phyloP scores from a whole-genome alignment of 2,329 filamentous ascomycete species.

The Claviceps capensis region DNA sequence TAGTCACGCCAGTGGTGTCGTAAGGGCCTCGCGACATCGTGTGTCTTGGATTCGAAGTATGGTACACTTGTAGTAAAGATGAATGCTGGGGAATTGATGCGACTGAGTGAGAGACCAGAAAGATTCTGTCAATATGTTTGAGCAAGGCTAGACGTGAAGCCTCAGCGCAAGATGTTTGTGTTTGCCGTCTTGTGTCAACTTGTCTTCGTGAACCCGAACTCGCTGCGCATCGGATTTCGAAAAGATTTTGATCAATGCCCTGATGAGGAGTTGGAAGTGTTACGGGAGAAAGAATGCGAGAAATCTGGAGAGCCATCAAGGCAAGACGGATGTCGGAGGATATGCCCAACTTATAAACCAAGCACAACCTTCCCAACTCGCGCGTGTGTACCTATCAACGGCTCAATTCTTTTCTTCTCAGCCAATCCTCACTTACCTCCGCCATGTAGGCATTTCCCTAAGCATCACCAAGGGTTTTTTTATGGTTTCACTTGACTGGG shows the following conservation, averaged over 20 bases:
- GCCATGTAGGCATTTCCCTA: background rate
- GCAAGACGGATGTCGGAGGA: conserved; percentile 4
- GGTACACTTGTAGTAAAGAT: background rate
- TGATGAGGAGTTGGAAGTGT: background rate
- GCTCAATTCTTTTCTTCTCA: background rate
- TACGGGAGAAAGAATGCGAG: background rate
- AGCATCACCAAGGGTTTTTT: background rate
- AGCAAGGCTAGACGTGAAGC: background rate
- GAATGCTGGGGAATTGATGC: background rate
- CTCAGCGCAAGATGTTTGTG: background rate
- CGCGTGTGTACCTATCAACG: conserved; percentile 4
- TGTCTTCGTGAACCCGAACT: background rate
- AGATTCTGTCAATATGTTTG: background rate
- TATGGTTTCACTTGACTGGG: conserved; percentile 3
- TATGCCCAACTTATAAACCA: conserved; percentile 10
- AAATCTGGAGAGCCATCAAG: background rate
- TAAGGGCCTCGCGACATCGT: conserved; percentile 24
- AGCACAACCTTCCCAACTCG: background rate
- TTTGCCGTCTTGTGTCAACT: background rate
- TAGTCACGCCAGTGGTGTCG: conserved; percentile 23
- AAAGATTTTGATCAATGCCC: background rate
- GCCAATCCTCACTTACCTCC: background rate
- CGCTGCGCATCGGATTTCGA: too few species aligned
- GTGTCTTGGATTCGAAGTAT: background rate
- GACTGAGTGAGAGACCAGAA: background rate